phyloP scores from a whole-genome alignment of 805 yeast species.

The Ogataea pilisensis region DNA sequence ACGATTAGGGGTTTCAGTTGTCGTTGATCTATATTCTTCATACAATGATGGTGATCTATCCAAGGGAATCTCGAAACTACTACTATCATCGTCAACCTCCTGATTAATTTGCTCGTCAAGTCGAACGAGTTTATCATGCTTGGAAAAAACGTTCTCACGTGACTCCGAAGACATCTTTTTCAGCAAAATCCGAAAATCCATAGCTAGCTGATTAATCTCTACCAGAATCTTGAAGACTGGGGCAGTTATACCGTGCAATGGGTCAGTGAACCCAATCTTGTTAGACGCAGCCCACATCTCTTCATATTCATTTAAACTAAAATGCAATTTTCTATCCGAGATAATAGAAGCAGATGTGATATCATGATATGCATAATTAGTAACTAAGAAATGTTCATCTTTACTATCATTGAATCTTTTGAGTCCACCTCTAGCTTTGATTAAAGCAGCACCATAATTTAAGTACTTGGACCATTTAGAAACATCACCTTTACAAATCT shows the following conservation, averaged over 20 bases:
- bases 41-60: constrained; percentile 2
- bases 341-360: constrained; percentile 59
- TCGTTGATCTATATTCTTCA: constrained; percentile 3
- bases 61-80: constrained; percentile 9
- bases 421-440: constrained; percentile 60
- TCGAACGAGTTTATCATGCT: no score
- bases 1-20: background rate
- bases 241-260: constrained; percentile 69
- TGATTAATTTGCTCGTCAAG: background rate
- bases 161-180: no score
- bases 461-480: constrained; percentile 68
- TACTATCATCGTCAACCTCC: no score
- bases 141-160: no score
- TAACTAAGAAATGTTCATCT: constrained; percentile 67
- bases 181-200: constrained; percentile 41
- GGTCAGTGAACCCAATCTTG: constrained; percentile 50
- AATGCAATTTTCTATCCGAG: constrained; percentile 59
- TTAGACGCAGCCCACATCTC: constrained; percentile 38
- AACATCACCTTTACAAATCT: constrained; percentile 80
- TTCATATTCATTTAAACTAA: constrained; percentile 58
- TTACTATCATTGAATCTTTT: constrained; percentile 45
- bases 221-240: constrained; percentile 65
- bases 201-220: constrained; percentile 58
- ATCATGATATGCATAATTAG: constrained; percentile 80
- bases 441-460: constrained; percentile 60